Evolutionary conservation across 352 stramenopile genomes (phyloP).

Genomic region (Globisporangium ultimum): DNA sequence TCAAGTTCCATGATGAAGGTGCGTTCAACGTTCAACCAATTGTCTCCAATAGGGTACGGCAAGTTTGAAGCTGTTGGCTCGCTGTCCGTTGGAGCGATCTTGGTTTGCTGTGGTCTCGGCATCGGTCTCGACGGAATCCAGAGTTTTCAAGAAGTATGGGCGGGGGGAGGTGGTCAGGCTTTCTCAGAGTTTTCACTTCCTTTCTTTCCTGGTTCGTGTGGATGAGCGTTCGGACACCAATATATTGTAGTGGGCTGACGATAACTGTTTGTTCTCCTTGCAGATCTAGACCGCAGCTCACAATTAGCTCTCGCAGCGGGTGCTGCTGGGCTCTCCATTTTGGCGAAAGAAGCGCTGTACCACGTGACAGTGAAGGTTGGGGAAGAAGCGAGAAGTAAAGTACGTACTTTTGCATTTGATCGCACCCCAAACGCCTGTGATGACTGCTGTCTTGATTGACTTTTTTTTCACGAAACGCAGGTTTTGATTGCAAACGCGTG

Average conservation of each 20-base stretch:
- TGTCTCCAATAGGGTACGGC: constrained; percentile 54
- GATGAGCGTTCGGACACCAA: too few species aligned
- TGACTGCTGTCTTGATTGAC: too few species aligned
- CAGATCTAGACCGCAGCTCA: constrained; percentile 44
- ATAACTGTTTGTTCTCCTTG: not conserved
- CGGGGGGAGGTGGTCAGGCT: constrained; percentile 18
- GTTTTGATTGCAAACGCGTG: constrained; percentile 97
- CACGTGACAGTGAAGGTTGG: constrained; percentile 91
- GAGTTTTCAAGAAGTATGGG: constrained; percentile 66
- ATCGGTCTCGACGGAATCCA: constrained; percentile 79
- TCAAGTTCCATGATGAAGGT: not conserved
- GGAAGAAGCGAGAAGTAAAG: constrained; percentile 89
- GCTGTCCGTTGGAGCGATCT: constrained; percentile 81
- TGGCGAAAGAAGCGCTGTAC: constrained; percentile 93
- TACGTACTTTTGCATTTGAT: constrained; percentile 8
- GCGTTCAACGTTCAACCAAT: not conserved
- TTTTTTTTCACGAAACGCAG: constrained; percentile 22
- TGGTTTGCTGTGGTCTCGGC: constrained; percentile 65
- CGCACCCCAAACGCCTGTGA: too few species aligned
- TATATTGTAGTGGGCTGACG: too few species aligned
- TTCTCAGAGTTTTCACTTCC: constrained; percentile 39
- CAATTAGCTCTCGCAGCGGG: constrained; percentile 76
- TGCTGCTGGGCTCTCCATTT: constrained; percentile 88
- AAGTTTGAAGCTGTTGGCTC: constrained; percentile 89
- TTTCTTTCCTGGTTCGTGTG: constrained; percentile 35